Percentiles rank a stretch among this genome's conserved stretches.
Conservation (phyloP, 208 protist species). For the Wallacemonas sp. region DNA sequence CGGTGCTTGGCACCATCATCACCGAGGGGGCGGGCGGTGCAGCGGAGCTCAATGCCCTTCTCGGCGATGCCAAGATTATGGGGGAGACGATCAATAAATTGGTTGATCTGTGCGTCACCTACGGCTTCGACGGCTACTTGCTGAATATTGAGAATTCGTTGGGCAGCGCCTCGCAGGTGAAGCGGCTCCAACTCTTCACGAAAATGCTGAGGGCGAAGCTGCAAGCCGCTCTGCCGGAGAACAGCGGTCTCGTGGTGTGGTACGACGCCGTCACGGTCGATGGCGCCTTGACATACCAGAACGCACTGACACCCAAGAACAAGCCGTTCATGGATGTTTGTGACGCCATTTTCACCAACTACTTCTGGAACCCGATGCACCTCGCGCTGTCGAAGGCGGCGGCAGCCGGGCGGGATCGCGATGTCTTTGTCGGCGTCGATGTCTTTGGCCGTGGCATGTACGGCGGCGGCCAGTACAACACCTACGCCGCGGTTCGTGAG, state of each 20-base stretch:
- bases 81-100: slow-evolving; percentile 45
- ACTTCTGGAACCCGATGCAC: slow-evolving; percentile 71
- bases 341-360: slow-evolving; percentile 91
- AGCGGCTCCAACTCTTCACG: slow-evolving; percentile 56
- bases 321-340: slow-evolving; percentile 76
- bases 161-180: slow-evolving; percentile 21
- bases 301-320: slow-evolving; percentile 73
- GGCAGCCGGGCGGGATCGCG: slow-evolving; percentile 24
- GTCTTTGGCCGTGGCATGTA: slow-evolving; percentile 79
- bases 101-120: slow-evolving; percentile 49
- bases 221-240: not conserved
- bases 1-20: slow-evolving; percentile 84
- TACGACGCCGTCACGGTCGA: slow-evolving; percentile 84
- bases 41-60: slow-evolving; percentile 27
- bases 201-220: slow-evolving; percentile 47
- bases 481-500: slow-evolving; percentile 35
- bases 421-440: slow-evolving; percentile 87
- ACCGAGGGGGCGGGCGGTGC: slow-evolving; percentile 55
- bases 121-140: slow-evolving; percentile 92
- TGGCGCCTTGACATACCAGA: slow-evolving; percentile 74
- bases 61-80: slow-evolving; percentile 43
- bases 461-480: slow-evolving; percentile 78
- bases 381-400: slow-evolving; percentile 26
- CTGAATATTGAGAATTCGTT: slow-evolving; percentile 86
- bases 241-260: slow-evolving; percentile 67